Evolutionary conservation across 352 stramenopile species (phyloP).

Genomic region (Blastocystis sp.): DNA sequence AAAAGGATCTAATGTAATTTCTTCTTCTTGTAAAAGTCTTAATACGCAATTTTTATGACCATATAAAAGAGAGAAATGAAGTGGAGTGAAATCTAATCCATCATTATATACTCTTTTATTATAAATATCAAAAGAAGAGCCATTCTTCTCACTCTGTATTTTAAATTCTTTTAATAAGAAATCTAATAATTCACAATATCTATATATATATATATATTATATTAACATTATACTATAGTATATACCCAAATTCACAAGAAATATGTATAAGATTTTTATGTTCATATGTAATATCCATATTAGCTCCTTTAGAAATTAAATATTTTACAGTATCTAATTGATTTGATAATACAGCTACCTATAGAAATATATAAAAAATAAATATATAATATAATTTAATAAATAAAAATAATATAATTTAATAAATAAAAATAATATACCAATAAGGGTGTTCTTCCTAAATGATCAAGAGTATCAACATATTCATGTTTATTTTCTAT

Average conservation of each 20-base stretch:
- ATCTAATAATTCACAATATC: too few relatives aligned
- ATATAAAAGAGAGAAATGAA: constrained; percentile 27
- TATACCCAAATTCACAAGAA: constrained; percentile 37
- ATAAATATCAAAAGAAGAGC: too few relatives aligned
- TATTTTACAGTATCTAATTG: constrained; percentile 8
- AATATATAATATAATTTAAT: too few relatives aligned
- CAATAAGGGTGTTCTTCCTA: constrained; percentile 39
- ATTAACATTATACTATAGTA: too few relatives aligned
- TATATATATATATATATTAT: too few relatives aligned
- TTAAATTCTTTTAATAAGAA: too few relatives aligned
- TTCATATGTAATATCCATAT: constrained; percentile 36
- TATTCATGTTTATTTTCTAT: constrained; percentile 7
- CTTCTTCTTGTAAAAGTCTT: constrained; percentile 19
- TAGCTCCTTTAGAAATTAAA: constrained; percentile 31
- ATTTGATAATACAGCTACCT: constrained; percentile 36
- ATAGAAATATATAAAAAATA: too few relatives aligned
- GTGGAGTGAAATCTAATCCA: constrained; percentile 10
- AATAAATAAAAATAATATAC: too few relatives aligned
- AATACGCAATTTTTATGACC: constrained; percentile 27
- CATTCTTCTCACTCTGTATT: constrained; percentile 13
- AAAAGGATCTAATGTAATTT: too few relatives aligned
- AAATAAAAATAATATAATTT: too few relatives aligned
- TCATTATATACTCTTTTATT: too few relatives aligned
- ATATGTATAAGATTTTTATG: constrained; percentile 37
- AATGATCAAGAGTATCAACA: constrained; percentile 26